phyloP scores from a whole-genome alignment of 176 grass and related monocot species.

The Cenchrus americanus region DNA sequence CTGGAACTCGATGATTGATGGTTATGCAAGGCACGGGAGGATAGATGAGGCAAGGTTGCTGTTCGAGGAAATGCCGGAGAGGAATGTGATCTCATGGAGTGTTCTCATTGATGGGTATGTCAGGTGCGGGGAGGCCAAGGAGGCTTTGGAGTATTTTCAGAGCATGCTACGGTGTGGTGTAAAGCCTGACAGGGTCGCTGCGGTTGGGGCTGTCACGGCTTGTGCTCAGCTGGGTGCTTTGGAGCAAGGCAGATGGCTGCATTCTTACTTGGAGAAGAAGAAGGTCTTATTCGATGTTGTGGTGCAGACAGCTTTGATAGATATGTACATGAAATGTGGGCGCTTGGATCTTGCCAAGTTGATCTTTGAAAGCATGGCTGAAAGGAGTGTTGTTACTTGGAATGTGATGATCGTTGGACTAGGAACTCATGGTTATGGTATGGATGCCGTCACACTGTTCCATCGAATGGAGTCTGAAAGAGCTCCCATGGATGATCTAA shows the following conservation, averaged over 20 bases:
- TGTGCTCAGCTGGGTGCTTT: slow-evolving; percentile 71
- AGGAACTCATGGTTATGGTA: slow-evolving; percentile 53
- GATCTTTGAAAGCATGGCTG: slow-evolving; percentile 57
- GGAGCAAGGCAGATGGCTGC: slow-evolving; percentile 79
- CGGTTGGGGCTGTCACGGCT: slow-evolving; percentile 59
- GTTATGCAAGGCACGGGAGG: slow-evolving; percentile 56
- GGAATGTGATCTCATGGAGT: slow-evolving; percentile 74
- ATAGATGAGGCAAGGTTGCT: slow-evolving; percentile 47
- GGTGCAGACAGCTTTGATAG: slow-evolving; percentile 61
- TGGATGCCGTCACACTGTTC: slow-evolving; percentile 58
- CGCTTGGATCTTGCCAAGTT: slow-evolving; percentile 49
- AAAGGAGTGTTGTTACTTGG: slow-evolving; percentile 69
- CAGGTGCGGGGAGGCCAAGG: slow-evolving; percentile 41
- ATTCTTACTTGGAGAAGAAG: slow-evolving; percentile 76
- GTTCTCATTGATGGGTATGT: slow-evolving; percentile 64
- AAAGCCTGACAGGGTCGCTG: slow-evolving; percentile 56
- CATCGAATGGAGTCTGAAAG: slow-evolving; percentile 55
- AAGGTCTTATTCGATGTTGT: slow-evolving; percentile 58
- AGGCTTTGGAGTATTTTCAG: slow-evolving; percentile 62
- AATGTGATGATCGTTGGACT: slow-evolving; percentile 77
- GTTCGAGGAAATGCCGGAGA: slow-evolving; percentile 61
- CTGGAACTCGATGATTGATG: slow-evolving; percentile 80
- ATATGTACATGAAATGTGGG: slow-evolving; percentile 81
- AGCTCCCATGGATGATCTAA: slow-evolving; percentile 66
- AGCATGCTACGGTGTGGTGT: slow-evolving; percentile 51